Evolutionary conservation across 306 rosid species (phyloP).

Genomic region (Quercus ilex): DNA sequence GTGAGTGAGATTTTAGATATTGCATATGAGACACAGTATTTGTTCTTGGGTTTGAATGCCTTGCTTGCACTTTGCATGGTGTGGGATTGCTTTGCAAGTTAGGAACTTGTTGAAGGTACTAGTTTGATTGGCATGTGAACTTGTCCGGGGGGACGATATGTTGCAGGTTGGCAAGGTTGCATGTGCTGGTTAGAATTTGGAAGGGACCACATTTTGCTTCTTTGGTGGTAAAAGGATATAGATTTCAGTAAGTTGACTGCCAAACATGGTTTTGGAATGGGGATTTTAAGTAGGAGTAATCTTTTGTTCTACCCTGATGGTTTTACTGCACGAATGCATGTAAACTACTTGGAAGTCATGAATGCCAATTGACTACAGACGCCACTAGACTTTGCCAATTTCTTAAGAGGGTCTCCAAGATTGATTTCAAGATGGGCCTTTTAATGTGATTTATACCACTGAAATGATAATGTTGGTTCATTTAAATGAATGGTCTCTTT

Average conservation of each 20-base stretch:
- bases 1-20: neutral
- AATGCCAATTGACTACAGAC: neutral
- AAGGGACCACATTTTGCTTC: constrained; percentile 27
- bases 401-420: neutral
- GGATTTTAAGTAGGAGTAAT: neutral
- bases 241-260: constrained; percentile 7
- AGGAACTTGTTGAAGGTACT: neutral
- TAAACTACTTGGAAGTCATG: neutral
- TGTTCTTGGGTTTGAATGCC: neutral
- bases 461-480: neutral
- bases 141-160: neutral
- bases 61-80: constrained; percentile 10
- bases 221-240: constrained; percentile 21
- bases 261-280: neutral
- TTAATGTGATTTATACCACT: neutral
- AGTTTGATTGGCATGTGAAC: constrained; percentile 1
- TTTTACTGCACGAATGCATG: neutral
- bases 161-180: constrained; percentile 5
- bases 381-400: neutral
- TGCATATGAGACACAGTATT: neutral
- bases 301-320: neutral
- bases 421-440: neutral
- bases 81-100: constrained; percentile 6
- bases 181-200: constrained; percentile 20
- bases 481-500: neutral